These are phyloP conservation scores for Diaporthe vaccinii DNA, from an alignment of 2,329 filamentous ascomycete species.

Conservation along the genomic window DNA sequence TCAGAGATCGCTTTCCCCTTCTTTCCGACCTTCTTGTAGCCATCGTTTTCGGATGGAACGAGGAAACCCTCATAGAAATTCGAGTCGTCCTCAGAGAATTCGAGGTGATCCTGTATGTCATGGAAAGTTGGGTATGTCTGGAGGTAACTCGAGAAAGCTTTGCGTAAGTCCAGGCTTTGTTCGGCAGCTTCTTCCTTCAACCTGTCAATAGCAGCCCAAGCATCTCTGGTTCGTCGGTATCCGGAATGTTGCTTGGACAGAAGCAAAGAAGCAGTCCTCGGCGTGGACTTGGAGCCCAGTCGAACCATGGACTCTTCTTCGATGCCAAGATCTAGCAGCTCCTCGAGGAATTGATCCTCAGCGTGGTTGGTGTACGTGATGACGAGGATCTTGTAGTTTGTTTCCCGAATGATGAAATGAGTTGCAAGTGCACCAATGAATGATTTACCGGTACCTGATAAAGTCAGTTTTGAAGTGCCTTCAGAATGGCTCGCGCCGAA, in stretches of 20 bases:
- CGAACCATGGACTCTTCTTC: slow-evolving; percentile 65
- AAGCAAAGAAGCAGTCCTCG: slow-evolving; percentile 60
- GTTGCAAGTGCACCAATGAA: slow-evolving; percentile 77
- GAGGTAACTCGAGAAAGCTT: slow-evolving; percentile 41
- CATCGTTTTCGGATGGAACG: slow-evolving; percentile 60
- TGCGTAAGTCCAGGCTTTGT: slow-evolving; percentile 44
- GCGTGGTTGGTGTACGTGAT: slow-evolving; percentile 79
- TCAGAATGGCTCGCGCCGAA: not conserved
- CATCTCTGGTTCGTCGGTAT: slow-evolving; percentile 49
- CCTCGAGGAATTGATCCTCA: slow-evolving; percentile 74
- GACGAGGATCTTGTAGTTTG: slow-evolving; percentile 69
- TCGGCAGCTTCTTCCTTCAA: slow-evolving; percentile 53
- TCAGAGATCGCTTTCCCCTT: slow-evolving; percentile 58
- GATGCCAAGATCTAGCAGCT: slow-evolving; percentile 73
- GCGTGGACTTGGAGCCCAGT: slow-evolving; percentile 71
- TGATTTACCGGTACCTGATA: slow-evolving; percentile 78
- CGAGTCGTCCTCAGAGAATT: slow-evolving; percentile 65
- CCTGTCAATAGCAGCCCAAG: slow-evolving; percentile 58
- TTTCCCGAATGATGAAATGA: slow-evolving; percentile 66
- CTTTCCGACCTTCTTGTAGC: slow-evolving; percentile 60
- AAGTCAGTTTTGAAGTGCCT: not conserved
- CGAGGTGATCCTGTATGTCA: slow-evolving; percentile 58
- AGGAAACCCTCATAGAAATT: slow-evolving; percentile 70
- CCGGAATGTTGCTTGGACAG: slow-evolving; percentile 55
- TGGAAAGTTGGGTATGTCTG: slow-evolving; percentile 31